These are phyloP conservation scores for Penicillium polonicum DNA, from an alignment of 2,329 filamentous ascomycete genomes.

Conservation along the genomic window DNA sequence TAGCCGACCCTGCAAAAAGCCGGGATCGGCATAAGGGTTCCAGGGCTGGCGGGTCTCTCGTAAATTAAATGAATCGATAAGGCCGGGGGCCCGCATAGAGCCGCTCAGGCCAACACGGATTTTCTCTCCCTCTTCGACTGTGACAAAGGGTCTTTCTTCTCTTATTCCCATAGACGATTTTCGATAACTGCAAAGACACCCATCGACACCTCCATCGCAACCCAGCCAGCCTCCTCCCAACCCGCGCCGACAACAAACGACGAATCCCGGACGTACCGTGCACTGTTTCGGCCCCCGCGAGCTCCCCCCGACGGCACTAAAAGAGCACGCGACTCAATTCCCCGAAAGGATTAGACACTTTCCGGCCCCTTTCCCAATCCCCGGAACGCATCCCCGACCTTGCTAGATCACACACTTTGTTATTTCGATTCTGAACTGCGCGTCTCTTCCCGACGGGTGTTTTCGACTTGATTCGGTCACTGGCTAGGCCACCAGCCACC, in stretches of 20 bases:
- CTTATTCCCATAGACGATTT: not conserved
- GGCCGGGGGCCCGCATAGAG: slow-evolving; percentile 23
- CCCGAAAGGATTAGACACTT: not conserved
- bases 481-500: not conserved
- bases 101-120: slow-evolving; percentile 18
- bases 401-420: not conserved
- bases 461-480: not conserved
- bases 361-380: not conserved
- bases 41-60: not conserved
- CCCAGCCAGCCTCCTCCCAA: not conserved
- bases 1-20: not conserved
- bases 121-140: slow-evolving; percentile 14
- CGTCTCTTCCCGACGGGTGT: not conserved
- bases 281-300: not conserved
- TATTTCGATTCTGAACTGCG: not conserved
- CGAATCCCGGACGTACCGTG: not conserved
- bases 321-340: slow-evolving; percentile 7
- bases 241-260: not conserved
- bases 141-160: not conserved
- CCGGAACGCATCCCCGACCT: not conserved
- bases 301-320: not conserved
- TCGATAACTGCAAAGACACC: not conserved
- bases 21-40: slow-evolving; percentile 1
- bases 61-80: slow-evolving; percentile 19
- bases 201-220: not conserved